Evolutionary conservation across 2,329 filamentous ascomycete species (phyloP).

Genomic region (Coleophoma crateriformis): DNA sequence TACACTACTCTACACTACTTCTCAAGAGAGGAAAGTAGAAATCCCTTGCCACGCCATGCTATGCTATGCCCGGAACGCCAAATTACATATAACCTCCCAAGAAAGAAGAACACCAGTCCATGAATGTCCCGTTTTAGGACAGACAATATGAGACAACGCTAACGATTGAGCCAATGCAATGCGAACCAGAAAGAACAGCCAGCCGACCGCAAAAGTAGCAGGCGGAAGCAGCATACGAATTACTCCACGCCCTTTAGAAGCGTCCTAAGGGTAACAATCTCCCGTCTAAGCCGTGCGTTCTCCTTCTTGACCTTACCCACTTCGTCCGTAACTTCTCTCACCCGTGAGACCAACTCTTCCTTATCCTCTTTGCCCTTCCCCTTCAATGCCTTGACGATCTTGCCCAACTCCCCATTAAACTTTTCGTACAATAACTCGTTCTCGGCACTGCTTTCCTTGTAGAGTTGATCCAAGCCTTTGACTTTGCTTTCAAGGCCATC

Average conservation of each 20-base stretch:
- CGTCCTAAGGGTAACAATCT: slow-evolving; percentile 49
- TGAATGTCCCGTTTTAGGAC: no score
- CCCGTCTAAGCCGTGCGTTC: slow-evolving; percentile 75
- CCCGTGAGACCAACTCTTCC: slow-evolving; percentile 65
- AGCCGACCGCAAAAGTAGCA: no score
- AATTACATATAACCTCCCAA: no score
- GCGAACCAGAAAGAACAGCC: no score
- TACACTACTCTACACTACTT: no score
- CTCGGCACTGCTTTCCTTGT: slow-evolving; percentile 81
- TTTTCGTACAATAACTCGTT: slow-evolving; percentile 89
- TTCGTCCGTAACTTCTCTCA: slow-evolving; percentile 75
- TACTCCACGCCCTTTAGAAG: neutral
- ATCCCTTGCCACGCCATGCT: no score
- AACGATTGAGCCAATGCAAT: no score
- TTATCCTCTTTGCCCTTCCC: slow-evolving; percentile 70
- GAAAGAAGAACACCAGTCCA: no score
- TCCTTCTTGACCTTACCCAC: slow-evolving; percentile 74
- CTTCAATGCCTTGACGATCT: slow-evolving; percentile 71
- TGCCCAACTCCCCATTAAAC: slow-evolving; percentile 86
- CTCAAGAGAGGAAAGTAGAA: no score
- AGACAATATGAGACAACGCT: no score
- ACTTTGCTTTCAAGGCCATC: slow-evolving; percentile 72
- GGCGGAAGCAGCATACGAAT: neutral
- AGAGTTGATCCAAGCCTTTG: slow-evolving; percentile 79
- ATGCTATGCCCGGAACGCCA: no score